Conservation (phyloP, 1,284 basidiomycete species). For the Neolentinus lepideus region DNA sequence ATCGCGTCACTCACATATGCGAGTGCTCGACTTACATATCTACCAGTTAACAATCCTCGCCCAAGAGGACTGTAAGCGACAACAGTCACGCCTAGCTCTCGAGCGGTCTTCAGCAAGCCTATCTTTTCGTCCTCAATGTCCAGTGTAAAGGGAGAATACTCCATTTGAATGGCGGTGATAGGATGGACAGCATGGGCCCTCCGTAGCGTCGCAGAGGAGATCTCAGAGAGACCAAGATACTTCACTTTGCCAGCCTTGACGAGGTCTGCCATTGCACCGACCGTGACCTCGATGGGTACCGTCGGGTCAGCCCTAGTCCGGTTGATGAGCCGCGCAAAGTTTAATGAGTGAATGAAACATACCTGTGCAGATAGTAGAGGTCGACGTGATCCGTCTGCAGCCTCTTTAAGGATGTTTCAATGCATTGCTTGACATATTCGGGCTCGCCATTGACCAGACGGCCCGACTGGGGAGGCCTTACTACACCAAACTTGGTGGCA, state of each 20-base stretch:
- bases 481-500: conserved; percentile 36
- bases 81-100: conserved; percentile 45
- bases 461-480: conserved; percentile 2
- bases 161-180: conserved; percentile 56
- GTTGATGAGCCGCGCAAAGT: no score
- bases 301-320: conserved; percentile 34
- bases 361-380: no score
- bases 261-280: conserved; percentile 43
- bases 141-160: conserved; percentile 59
- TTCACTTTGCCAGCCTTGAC: conserved; percentile 57
- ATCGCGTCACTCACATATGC: not conserved
- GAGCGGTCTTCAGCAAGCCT: conserved; percentile 37
- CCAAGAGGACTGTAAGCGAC: conserved; percentile 60
- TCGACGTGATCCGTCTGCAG: no score
- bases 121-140: conserved; percentile 45
- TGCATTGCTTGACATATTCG: conserved; percentile 22
- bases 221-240: conserved; percentile 58
- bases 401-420: conserved; percentile 28
- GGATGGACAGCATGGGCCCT: conserved; percentile 56
- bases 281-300: conserved; percentile 43
- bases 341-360: no score
- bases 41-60: conserved; percentile 55
- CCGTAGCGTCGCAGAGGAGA: conserved; percentile 47
- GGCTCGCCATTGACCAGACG: conserved; percentile 15
- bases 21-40: conserved; percentile 30